Evolutionary conservation across 345 rosid species (phyloP).

Genomic region (Ceriops tagal): DNA sequence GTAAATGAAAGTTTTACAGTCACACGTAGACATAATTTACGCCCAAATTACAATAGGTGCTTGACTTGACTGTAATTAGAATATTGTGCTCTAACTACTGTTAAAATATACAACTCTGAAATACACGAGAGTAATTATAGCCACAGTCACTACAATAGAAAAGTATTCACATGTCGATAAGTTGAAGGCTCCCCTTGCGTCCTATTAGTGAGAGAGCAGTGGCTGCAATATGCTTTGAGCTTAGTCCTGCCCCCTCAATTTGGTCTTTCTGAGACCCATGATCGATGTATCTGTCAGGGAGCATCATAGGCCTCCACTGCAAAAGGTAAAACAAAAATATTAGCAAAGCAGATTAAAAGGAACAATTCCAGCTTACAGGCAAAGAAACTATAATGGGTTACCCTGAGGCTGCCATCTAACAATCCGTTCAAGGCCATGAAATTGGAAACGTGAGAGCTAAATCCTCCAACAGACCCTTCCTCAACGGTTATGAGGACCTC

Average conservation of each 20-base stretch:
- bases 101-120: too few relatives aligned
- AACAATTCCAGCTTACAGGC: too few relatives aligned
- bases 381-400: conserved; percentile 5
- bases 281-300: conserved; percentile 48
- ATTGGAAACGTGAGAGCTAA: conserved; percentile 44
- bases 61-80: too few relatives aligned
- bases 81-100: background rate
- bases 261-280: conserved; percentile 49
- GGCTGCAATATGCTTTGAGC: conserved; percentile 40
- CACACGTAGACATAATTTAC: too few relatives aligned
- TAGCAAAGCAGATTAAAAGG: too few relatives aligned
- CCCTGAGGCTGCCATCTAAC: conserved; percentile 46
- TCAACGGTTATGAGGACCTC: conserved; percentile 44
- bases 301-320: conserved; percentile 54
- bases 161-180: background rate
- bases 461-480: conserved; percentile 56
- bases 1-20: too few relatives aligned
- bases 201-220: conserved; percentile 28
- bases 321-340: background rate
- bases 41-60: background rate
- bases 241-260: conserved; percentile 39
- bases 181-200: conserved; percentile 13
- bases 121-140: too few relatives aligned
- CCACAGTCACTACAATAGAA: background rate
- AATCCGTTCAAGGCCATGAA: conserved; percentile 42